phyloP scores from a whole-genome alignment of 148 eudicot species.

The Vaccinium corymbosum region DNA sequence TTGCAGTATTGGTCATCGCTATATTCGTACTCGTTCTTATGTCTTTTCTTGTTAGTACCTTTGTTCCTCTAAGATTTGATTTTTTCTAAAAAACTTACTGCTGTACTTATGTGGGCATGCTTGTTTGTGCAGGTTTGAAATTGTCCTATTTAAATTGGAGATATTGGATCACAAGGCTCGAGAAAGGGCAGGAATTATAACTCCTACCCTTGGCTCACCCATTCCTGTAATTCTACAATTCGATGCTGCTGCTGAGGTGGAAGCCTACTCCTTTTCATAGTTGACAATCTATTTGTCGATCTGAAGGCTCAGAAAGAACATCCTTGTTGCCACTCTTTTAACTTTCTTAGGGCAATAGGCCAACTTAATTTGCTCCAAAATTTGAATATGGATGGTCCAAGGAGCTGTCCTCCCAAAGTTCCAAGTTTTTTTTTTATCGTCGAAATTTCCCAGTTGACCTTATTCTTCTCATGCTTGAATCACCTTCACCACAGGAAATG shows the following conservation, averaged over 20 bases:
- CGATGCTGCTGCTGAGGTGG: slow-evolving; percentile 82
- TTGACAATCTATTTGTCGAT: neutral
- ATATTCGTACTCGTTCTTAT: neutral
- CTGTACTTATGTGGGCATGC: slow-evolving; percentile 20
- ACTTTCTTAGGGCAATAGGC: neutral
- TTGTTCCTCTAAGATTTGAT: neutral
- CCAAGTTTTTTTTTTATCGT: too few species aligned
- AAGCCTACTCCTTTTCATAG: neutral
- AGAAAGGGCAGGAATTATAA: slow-evolving; percentile 88
- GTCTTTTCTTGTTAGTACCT: neutral
- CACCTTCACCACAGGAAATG: neutral
- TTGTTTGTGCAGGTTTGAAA: slow-evolving; percentile 59
- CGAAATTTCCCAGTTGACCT: neutral
- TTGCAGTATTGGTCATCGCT: neutral
- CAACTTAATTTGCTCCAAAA: neutral
- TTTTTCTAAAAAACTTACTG: slow-evolving; percentile 1
- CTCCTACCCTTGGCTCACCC: slow-evolving; percentile 75
- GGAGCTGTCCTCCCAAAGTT: neutral
- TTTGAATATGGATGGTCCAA: neutral
- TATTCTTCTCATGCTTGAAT: neutral
- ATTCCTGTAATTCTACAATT: slow-evolving; percentile 76
- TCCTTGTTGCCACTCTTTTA: slow-evolving; percentile 3
- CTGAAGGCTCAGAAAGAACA: neutral
- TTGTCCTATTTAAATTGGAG: slow-evolving; percentile 74
- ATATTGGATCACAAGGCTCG: slow-evolving; percentile 86